These are phyloP conservation scores for Venturia oleaginea DNA, from an alignment of 2,329 filamentous ascomycete genomes.

Conservation along the genomic window DNA sequence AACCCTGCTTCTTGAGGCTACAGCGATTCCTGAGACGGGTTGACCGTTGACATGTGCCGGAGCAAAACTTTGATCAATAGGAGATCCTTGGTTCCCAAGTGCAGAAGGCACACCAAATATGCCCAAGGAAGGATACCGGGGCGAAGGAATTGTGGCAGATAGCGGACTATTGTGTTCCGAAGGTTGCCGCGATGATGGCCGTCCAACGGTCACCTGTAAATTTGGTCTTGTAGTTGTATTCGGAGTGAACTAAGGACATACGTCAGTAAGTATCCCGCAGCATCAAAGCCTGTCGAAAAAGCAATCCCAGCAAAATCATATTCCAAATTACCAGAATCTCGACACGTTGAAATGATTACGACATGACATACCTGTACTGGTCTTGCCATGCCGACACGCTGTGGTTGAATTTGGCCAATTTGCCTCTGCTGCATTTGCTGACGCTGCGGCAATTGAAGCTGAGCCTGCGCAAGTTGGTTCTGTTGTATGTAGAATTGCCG, in stretches of 20 bases:
- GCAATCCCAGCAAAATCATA: neutral
- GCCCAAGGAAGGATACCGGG: neutral
- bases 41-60: neutral
- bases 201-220: neutral
- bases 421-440: neutral
- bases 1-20: neutral
- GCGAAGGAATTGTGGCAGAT: neutral
- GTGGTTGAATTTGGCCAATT: neutral
- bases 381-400: neutral
- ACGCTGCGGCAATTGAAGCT: neutral
- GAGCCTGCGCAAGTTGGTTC: neutral
- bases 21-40: neutral
- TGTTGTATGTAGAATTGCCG: neutral
- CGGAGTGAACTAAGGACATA: neutral
- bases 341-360: neutral
- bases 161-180: neutral
- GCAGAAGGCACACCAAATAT: neutral
- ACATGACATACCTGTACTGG: conserved; percentile 1
- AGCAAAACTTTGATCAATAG: neutral
- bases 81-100: neutral
- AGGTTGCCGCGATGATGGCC: neutral
- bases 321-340: neutral
- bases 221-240: neutral
- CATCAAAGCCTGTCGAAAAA: neutral
- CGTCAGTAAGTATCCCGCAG: neutral